Evolutionary conservation across 2,329 filamentous ascomycete species (phyloP).

Genomic region (Taxawa tesnikishii): DNA sequence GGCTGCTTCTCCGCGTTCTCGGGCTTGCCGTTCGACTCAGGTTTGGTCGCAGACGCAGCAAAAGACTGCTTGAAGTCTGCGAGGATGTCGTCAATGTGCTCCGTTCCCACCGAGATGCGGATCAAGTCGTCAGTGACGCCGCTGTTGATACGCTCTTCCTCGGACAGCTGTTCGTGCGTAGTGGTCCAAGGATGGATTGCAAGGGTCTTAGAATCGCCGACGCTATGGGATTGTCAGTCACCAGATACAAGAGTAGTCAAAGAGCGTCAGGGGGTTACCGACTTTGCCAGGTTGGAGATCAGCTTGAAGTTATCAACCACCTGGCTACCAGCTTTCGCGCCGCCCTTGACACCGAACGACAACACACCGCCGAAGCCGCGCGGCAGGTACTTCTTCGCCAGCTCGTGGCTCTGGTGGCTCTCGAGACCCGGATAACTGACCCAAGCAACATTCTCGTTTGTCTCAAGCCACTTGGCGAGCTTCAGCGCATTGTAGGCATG

Average conservation of each 20-base stretch:
- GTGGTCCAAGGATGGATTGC: slow-evolving; percentile 94
- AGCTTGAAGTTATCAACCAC: slow-evolving; percentile 92
- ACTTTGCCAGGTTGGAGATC: slow-evolving; percentile 93
- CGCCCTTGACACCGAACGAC: slow-evolving; percentile 87
- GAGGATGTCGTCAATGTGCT: slow-evolving; percentile 96
- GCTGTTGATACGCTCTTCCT: slow-evolving; percentile 66
- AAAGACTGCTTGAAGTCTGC: slow-evolving; percentile 91
- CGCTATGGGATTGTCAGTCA: too few species aligned
- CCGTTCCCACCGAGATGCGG: slow-evolving; percentile 86
- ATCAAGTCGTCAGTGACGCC: slow-evolving; percentile 87
- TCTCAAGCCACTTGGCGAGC: slow-evolving; percentile 72
- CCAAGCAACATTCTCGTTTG: slow-evolving; percentile 76
- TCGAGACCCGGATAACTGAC: slow-evolving; percentile 85
- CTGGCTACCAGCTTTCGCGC: slow-evolving; percentile 67
- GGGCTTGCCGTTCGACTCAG: slow-evolving; percentile 20
- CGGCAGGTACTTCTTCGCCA: slow-evolving; percentile 77
- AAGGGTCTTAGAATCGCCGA: slow-evolving; percentile 88
- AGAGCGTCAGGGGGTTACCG: too few species aligned
- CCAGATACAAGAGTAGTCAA: too few species aligned
- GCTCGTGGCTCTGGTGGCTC: slow-evolving; percentile 65
- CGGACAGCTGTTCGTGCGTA: slow-evolving; percentile 81
- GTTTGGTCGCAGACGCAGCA: slow-evolving; percentile 40
- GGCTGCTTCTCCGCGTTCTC: slow-evolving; percentile 13
- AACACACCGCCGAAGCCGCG: slow-evolving; percentile 82
- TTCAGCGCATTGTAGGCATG: slow-evolving; percentile 75